Evolutionary conservation across 352 stramenopile species (phyloP), one percentile per base, ranked within the genome.

Genomic region (Phytophthora hibernalis): DNA sequence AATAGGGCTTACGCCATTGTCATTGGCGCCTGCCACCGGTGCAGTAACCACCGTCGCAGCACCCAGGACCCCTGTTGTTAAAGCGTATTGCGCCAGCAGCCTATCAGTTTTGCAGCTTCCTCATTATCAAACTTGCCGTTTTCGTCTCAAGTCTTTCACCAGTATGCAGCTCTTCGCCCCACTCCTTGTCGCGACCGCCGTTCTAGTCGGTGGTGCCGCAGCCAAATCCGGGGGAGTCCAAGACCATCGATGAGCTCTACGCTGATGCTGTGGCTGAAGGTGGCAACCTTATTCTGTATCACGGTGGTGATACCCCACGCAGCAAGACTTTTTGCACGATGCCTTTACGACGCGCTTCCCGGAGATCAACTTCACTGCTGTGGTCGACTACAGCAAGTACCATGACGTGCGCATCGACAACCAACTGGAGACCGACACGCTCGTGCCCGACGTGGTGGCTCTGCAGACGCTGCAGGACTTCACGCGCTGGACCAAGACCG

Each of bases 361-460:
- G 16, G 45, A 79, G 12, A 70, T 90, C 68, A 87, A 87, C 51
- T 77, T 87, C 70, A 83, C 76, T 13, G 43, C 76, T 5, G 38
- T 83, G 45, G 65, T 82, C 11, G 79, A 83, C 65, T 81, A 87
- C 76, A 73, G 57, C 75, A 83, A 84, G 65, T 79, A 72, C 54
- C 68, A 87, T 52, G 61, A 85, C 40, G 80, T 76, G 13, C 85
- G 82, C 16, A 76, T 84, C 12, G 77, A 93, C 70, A 84, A 90
- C 54, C 68, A 83, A n/a, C 60, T 87, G 47, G 79, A 79, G 52
- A 80, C 65, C 18, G 60, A 79, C 40, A 58, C 54, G 12, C 54
- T 87, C 10, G 76, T 84, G 16, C 71, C 72, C 0, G 76, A 83
- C 44, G 67, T 83, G 18, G 54, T 77, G 6, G 66, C 74, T 9